Evolutionary conservation across 2,329 filamentous ascomycete genomes (phyloP).

Genomic region (Claviceps capensis): DNA sequence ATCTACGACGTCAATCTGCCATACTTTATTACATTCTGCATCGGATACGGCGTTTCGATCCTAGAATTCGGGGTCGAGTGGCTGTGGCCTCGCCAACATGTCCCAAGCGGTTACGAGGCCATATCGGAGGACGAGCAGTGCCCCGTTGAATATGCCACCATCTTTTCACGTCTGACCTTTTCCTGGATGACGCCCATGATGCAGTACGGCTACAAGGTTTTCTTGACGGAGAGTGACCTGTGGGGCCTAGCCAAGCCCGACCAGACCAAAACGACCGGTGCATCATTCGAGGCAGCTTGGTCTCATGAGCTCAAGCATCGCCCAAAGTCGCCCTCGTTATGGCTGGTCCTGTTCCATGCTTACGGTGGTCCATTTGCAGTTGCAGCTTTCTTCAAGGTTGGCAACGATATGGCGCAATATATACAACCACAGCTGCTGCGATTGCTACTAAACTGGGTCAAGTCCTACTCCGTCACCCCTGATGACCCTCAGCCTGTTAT

Average conservation of each 20-base stretch:
- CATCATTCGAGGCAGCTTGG: slow-evolving; percentile 64
- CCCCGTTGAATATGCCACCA: slow-evolving; percentile 77
- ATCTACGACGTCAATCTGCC: slow-evolving; percentile 50
- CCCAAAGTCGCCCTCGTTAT: slow-evolving; percentile 54
- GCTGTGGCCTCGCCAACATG: slow-evolving; percentile 64
- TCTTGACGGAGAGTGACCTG: slow-evolving; percentile 83
- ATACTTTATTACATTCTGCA: slow-evolving; percentile 66
- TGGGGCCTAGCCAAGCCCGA: slow-evolving; percentile 81
- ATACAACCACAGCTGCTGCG: slow-evolving; percentile 82
- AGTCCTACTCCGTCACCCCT: slow-evolving; percentile 49
- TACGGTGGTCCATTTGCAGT: slow-evolving; percentile 76
- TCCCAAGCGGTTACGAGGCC: slow-evolving; percentile 39
- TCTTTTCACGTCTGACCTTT: slow-evolving; percentile 90
- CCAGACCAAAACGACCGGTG: slow-evolving; percentile 60
- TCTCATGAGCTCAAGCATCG: slow-evolving; percentile 52
- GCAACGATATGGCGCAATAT: slow-evolving; percentile 77
- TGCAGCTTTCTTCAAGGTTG: slow-evolving; percentile 75
- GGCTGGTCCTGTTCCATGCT: slow-evolving; percentile 70
- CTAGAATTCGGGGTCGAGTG: slow-evolving; percentile 71
- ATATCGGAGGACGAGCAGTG: slow-evolving; percentile 48
- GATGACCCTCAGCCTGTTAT: slow-evolving; percentile 60
- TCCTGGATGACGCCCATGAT: slow-evolving; percentile 99
- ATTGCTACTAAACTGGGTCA: slow-evolving; percentile 70
- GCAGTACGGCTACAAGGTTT: slow-evolving; percentile 85
- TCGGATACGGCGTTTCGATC: slow-evolving; percentile 55